A percentile compares a stretch with the other conserved stretches of the same genome.
Evolutionary conservation across 2,329 filamentous ascomycete genomes (phyloP).

Genomic region (Ceratocystis ficicola): DNA sequence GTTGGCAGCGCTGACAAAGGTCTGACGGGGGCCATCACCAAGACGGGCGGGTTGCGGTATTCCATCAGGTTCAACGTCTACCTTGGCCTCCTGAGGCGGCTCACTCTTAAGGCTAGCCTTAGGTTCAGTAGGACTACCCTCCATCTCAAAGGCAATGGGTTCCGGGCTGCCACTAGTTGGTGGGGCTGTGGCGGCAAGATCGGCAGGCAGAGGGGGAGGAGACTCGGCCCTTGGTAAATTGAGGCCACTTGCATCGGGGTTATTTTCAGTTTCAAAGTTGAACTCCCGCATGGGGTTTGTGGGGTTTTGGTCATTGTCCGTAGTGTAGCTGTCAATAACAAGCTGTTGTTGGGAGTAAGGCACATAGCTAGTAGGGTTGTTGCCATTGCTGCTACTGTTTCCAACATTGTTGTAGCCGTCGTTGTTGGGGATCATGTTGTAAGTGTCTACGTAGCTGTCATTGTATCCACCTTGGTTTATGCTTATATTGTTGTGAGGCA

Average conservation of each 20-base stretch:
- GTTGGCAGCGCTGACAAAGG: constrained; percentile 53
- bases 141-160: constrained; percentile 54
- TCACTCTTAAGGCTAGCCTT: neutral
- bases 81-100: neutral
- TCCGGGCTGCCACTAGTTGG: constrained; percentile 2
- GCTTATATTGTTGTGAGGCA: constrained; percentile 24
- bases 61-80: constrained; percentile 58
- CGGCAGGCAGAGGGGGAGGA: constrained; percentile 47
- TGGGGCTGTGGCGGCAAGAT: constrained; percentile 44
- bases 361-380: constrained; percentile 8
- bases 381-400: neutral
- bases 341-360: constrained; percentile 23
- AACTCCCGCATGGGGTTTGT: constrained; percentile 14
- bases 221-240: constrained; percentile 48
- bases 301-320: constrained; percentile 20
- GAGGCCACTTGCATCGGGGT: constrained; percentile 29
- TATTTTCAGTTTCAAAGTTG: constrained; percentile 33
- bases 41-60: constrained; percentile 53
- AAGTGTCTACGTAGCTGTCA: neutral
- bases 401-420: constrained; percentile 26
- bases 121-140: constrained; percentile 37
- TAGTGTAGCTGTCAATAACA: constrained; percentile 29
- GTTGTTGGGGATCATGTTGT: constrained; percentile 25
- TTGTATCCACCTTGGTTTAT: constrained; percentile 13
- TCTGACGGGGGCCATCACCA: constrained; percentile 26